A percentile compares a stretch with the other conserved stretches of the same genome.
Evolutionary conservation across 495 filamentous ascomycete species (phyloP).

Genomic region (Podospora pseudopauciseta): DNA sequence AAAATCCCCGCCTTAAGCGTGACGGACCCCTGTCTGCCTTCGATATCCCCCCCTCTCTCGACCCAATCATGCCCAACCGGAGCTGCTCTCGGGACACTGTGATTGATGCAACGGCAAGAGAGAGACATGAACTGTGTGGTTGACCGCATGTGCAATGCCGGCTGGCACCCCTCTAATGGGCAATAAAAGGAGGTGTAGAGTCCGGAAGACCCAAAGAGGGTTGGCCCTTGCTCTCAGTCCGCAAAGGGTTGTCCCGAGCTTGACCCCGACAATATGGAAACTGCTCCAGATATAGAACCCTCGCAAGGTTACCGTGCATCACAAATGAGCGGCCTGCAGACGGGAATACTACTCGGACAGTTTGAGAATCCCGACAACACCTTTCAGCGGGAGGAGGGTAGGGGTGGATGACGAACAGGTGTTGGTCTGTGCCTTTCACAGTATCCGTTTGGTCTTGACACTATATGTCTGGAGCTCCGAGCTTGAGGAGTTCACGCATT

Average conservation of each 20-base stretch:
- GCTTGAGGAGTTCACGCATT: not conserved
- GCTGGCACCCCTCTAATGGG: not conserved
- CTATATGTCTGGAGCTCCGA: not conserved
- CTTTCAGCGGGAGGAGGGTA: not conserved
- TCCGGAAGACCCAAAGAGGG: conserved; percentile 29
- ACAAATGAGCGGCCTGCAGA: not conserved
- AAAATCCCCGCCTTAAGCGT: not conserved
- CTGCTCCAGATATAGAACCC: not conserved
- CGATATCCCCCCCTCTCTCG: conserved; percentile 5
- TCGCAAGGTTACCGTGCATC: not conserved
- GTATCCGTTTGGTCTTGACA: too few species aligned
- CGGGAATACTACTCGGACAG: not conserved
- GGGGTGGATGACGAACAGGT: too few species aligned
- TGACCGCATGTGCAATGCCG: not conserved
- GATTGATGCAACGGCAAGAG: too few species aligned
- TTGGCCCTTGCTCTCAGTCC: conserved; percentile 19
- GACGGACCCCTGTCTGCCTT: conserved; percentile 2
- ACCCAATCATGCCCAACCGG: conserved; percentile 30
- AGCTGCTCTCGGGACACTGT: conserved; percentile 4
- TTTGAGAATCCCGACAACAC: not conserved
- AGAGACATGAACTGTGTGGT: not conserved
- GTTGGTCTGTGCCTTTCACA: too few species aligned
- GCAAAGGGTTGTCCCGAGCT: conserved; percentile 22
- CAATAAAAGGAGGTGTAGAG: conserved; percentile 9
- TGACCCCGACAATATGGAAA: conserved; percentile 2